Evolutionary conservation across 129 eudicot genomes (phyloP).

Genomic region (Ambrosia trifida): DNA sequence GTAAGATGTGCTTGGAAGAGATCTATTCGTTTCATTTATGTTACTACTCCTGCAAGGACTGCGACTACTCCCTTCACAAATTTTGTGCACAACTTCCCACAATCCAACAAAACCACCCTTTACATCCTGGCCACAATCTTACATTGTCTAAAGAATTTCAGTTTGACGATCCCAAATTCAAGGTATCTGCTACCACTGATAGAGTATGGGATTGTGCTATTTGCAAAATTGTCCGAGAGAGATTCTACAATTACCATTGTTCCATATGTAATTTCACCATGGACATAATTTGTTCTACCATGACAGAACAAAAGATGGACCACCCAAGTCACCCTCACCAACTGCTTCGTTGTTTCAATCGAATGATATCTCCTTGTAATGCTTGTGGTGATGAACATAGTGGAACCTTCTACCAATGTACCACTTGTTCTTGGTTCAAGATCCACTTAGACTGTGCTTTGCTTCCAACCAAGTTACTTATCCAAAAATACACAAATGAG

Average conservation of each 20-base stretch:
- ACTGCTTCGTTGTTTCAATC: neutral
- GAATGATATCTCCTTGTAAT: neutral
- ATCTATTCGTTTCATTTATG: conserved; percentile 23
- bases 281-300: neutral
- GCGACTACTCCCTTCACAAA: neutral
- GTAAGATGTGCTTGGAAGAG: conserved; percentile 14
- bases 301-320: neutral
- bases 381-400: neutral
- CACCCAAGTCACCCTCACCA: conserved; percentile 12
- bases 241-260: neutral
- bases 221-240: neutral
- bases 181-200: neutral
- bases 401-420: neutral
- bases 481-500: neutral
- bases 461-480: conserved; percentile 3
- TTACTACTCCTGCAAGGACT: conserved; percentile 10
- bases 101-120: neutral
- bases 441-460: conserved; percentile 14
- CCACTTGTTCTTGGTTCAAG: conserved; percentile 1
- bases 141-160: neutral
- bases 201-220: neutral
- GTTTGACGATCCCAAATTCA: neutral
- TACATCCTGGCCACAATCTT: neutral
- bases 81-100: neutral
- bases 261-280: neutral